A percentile compares a stretch with the other conserved stretches of the same genome.
Evolutionary conservation across 768 basidiomycete species (phyloP).

Genomic region (Candolleomyces aberdarensis): DNA sequence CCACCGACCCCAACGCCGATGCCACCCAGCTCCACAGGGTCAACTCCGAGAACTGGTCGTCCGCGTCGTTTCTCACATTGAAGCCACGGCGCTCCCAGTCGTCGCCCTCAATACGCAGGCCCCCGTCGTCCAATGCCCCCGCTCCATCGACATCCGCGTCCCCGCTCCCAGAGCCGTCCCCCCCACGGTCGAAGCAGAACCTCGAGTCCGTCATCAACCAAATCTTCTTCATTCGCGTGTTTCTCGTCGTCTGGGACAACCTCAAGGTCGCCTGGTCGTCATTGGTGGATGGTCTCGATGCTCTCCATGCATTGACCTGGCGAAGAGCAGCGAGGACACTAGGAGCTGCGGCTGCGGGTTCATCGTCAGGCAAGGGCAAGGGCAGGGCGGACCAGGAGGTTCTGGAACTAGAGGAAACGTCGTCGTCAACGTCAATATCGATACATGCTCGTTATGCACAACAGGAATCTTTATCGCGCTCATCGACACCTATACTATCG

Average conservation of each 20-base stretch:
- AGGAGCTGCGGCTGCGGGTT: neutral
- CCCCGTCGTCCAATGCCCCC: slow-evolving; percentile 8
- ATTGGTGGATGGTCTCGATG: slow-evolving; percentile 20
- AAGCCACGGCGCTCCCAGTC: slow-evolving; percentile 59
- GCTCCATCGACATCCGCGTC: slow-evolving; percentile 16
- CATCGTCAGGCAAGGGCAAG: slow-evolving; percentile 16
- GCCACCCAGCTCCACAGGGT: slow-evolving; percentile 41
- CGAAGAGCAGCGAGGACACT: slow-evolving; percentile 7
- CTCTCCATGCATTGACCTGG: slow-evolving; percentile 12
- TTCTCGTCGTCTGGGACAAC: slow-evolving; percentile 67
- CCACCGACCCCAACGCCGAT: slow-evolving; percentile 49
- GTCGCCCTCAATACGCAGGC: slow-evolving; percentile 47
- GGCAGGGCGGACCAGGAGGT: slow-evolving; percentile 11
- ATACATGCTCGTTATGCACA: neutral
- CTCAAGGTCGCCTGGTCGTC: slow-evolving; percentile 63
- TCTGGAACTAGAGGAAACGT: slow-evolving; percentile 5
- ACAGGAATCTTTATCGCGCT: neutral
- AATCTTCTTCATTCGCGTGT: slow-evolving; percentile 68
- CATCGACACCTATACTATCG: slow-evolving; percentile 10
- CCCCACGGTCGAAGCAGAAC: slow-evolving; percentile 33
- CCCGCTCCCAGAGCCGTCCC: slow-evolving; percentile 22
- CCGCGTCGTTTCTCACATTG: slow-evolving; percentile 44
- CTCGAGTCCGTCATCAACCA: slow-evolving; percentile 49
- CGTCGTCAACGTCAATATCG: neutral
- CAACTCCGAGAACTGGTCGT: slow-evolving; percentile 47